Evolutionary conservation across 768 basidiomycete genomes (phyloP), one percentile per base, ranked within the genome.

Genomic region (Mycena floridula): DNA sequence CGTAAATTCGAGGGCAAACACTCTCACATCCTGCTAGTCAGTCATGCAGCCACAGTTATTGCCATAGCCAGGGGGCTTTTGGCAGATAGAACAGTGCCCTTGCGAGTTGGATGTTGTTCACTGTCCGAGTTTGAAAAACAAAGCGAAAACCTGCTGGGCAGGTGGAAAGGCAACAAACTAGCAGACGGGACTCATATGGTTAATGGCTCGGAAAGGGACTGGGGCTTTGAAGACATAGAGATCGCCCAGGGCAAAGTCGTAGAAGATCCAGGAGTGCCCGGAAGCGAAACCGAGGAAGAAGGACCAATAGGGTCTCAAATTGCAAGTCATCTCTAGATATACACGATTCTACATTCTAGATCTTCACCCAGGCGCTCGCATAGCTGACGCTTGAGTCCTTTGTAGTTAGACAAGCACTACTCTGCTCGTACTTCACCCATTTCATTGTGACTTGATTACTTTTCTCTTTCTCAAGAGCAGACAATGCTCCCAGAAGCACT

Each of bases 381-480:
- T 99, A 99, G 63, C 92, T 95, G 18, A 99, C 96, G 58, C 95
- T 97, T 25, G 86, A 89, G 61, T 93, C 89, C 38, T 70, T 64
- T 43, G 86, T 57, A 15, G 64, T 77, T 51, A 68, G 51, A 57
- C 89, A 92, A 45, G 74, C 69, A 56, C 81, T 87, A 59, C 93
- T 98, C 65, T 98, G 95, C 59, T 89, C 92, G 62, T 99, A 99
- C 52, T 84, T 71, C 20, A 96, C 89, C 81, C 91, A 99, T 50
- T 80, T 79, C 42, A 92, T 60, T 20, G 62, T 69, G 0, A 70
- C 56, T 37, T 61, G 59, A 50, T 25, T 25, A 5, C 37, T 60
- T 45, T 57, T 58, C 24, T 64, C 61, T 40, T 66, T 64, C 60
- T 81, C 78, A 46, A 94, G 58, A 4, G 63, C 64, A 5, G 78